These are phyloP conservation scores for Sphaerulina musiva DNA, from an alignment of 2,329 filamentous ascomycete genomes.

Conservation along the genomic window DNA sequence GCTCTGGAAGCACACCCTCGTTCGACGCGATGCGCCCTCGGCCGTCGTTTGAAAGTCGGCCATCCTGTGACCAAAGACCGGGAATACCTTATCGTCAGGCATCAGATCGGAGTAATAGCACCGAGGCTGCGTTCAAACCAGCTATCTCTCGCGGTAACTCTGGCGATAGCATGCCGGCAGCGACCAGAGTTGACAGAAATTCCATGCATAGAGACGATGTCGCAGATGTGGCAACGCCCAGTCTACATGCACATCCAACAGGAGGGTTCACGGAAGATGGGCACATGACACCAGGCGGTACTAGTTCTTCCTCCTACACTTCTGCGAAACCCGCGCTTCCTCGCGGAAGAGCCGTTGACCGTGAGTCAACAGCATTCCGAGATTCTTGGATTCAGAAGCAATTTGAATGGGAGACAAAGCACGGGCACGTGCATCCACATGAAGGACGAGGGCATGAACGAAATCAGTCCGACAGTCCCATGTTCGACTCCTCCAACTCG, in stretches of 20 bases:
- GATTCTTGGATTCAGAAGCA: constrained; percentile 45
- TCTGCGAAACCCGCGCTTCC: constrained; percentile 81
- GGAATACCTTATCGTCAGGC: constrained; percentile 21
- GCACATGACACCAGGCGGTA: constrained; percentile 12
- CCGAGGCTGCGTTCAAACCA: constrained; percentile 21
- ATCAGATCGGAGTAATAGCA: constrained; percentile 26
- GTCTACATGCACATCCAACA: constrained; percentile 6
- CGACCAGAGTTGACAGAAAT: constrained; percentile 1
- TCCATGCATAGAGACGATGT: constrained; percentile 1
- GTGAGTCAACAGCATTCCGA: constrained; percentile 55
- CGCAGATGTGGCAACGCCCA: constrained; percentile 12
- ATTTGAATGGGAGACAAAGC: constrained; percentile 54
- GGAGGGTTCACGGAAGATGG: constrained; percentile 1
- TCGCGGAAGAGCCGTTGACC: constrained; percentile 70
- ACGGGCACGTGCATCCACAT: constrained; percentile 5
- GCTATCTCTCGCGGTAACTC: constrained; percentile 37
- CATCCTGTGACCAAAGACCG: constrained; percentile 23
- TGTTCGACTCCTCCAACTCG: constrained; percentile 8
- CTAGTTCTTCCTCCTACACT: constrained; percentile 61
- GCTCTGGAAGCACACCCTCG: constrained; percentile 44
- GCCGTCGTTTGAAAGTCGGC: constrained; percentile 35
- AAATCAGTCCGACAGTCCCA: constrained; percentile 17
- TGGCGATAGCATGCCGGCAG: constrained; percentile 25
- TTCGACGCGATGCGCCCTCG: constrained; percentile 29
- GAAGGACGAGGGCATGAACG: constrained; percentile 15